Evolutionary conservation across 805 yeast genomes (phyloP).

Genomic region (Hyphopichia homilentoma): DNA sequence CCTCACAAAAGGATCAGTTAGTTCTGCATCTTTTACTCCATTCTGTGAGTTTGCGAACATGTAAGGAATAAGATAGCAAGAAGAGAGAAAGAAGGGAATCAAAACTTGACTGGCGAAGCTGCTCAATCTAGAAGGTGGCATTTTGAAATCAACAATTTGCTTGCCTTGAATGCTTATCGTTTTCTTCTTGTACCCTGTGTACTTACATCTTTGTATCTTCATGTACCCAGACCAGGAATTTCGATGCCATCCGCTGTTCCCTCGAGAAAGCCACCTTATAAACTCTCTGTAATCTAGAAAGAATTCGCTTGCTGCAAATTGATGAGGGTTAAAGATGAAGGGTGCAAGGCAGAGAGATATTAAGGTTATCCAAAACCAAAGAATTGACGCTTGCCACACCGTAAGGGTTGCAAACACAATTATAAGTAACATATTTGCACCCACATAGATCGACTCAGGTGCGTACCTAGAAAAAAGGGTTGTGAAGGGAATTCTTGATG

Average conservation of each 20-base stretch:
- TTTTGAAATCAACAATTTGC: neutral
- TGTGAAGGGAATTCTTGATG: constrained; percentile 70
- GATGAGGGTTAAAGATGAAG: constrained; percentile 52
- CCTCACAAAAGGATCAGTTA: constrained; percentile 55
- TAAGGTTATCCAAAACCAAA: constrained; percentile 56
- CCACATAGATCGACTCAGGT: constrained; percentile 71
- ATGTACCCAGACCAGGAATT: constrained; percentile 80
- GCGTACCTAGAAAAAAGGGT: constrained; percentile 75
- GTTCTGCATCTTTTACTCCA: constrained; percentile 51
- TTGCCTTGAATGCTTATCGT: constrained; percentile 2
- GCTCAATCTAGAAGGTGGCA: constrained; percentile 10
- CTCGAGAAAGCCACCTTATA: constrained; percentile 75
- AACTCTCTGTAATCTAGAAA: constrained; percentile 48
- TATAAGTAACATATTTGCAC: constrained; percentile 64
- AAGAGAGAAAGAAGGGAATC: constrained; percentile 12
- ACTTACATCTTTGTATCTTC: constrained; percentile 17
- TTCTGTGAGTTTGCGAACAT: constrained; percentile 82
- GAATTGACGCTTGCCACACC: constrained; percentile 73
- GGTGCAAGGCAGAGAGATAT: constrained; percentile 47
- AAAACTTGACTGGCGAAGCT: constrained; percentile 14
- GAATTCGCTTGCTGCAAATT: constrained; percentile 45
- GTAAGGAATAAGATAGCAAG: constrained; percentile 54
- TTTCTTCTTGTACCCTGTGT: constrained; percentile 22
- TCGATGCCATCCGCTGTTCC: constrained; percentile 61
- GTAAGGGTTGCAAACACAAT: constrained; percentile 72